These are phyloP conservation scores for Colletotrichum paranaense DNA, from an alignment of 2,329 filamentous ascomycete species.

Conservation along the genomic window DNA sequence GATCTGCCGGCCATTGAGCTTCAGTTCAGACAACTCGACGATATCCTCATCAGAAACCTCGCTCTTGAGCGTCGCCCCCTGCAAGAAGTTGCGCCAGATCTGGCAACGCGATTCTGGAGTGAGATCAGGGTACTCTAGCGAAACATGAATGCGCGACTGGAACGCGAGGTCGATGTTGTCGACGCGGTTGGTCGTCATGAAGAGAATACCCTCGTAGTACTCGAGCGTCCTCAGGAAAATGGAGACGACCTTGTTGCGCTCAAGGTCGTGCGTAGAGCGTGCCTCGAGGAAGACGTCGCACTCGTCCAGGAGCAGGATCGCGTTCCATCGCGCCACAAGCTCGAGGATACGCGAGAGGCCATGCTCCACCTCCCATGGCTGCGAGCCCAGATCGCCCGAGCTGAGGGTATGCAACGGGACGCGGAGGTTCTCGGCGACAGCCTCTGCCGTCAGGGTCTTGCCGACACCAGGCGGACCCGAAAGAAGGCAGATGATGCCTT, in stretches of 20 bases:
- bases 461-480: constrained; percentile 61
- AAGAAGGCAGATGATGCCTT: constrained; percentile 61
- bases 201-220: constrained; percentile 61
- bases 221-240: constrained; percentile 57
- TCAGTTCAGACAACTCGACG: constrained; percentile 49
- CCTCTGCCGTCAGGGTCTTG: constrained; percentile 61
- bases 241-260: constrained; percentile 47
- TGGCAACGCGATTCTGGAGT: constrained; percentile 47
- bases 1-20: constrained; percentile 61
- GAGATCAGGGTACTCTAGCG: constrained; percentile 58
- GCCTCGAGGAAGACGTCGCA: constrained; percentile 58
- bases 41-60: constrained; percentile 42
- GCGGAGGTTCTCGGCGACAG: constrained; percentile 60
- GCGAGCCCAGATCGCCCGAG: constrained; percentile 78
- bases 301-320: constrained; percentile 52
- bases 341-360: constrained; percentile 67
- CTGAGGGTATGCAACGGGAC: constrained; percentile 62
- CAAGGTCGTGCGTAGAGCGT: constrained; percentile 46
- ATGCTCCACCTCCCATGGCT: constrained; percentile 71
- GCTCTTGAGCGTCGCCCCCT: constrained; percentile 43
- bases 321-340: constrained; percentile 69
- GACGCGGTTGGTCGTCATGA: constrained; percentile 61
- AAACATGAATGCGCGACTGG: constrained; percentile 60
- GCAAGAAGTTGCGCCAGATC: constrained; percentile 55
- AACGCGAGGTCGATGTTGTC: constrained; percentile 59